Evolutionary conservation across 345 rosid species (phyloP).

Genomic region (Corchorus capsularis): DNA sequence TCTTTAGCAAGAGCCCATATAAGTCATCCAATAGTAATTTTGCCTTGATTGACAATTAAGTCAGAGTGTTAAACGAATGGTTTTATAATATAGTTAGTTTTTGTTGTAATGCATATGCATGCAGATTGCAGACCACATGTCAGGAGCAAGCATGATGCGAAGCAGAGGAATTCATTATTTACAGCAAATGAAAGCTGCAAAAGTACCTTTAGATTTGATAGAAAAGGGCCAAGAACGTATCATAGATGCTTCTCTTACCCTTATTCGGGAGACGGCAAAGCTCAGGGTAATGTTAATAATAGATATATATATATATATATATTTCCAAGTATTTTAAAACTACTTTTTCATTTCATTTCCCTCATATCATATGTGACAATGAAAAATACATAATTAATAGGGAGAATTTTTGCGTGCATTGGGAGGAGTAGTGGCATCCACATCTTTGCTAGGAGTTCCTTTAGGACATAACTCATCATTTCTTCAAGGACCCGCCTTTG

Average conservation of each 20-base stretch:
- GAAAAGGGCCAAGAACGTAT: conserved; percentile 88
- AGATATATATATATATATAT: too few species aligned
- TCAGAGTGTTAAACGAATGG: too few species aligned
- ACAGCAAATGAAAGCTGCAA: conserved; percentile 57
- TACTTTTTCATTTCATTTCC: not conserved
- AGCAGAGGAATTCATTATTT: conserved; percentile 65
- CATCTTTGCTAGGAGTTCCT: conserved; percentile 93
- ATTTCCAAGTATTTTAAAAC: conserved; percentile 49
- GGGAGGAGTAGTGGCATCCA: conserved; percentile 70
- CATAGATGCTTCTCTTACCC: conserved; percentile 93
- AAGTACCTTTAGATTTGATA: conserved; percentile 58
- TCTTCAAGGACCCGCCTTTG: conserved; percentile 98
- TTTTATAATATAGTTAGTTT: too few species aligned
- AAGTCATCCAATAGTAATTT: too few species aligned
- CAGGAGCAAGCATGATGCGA: conserved; percentile 35
- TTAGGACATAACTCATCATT: conserved; percentile 96
- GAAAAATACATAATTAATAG: too few species aligned
- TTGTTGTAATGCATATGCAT: conserved; percentile 28
- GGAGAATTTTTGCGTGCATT: conserved; percentile 89
- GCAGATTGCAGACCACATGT: too few species aligned
- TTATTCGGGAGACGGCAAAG: conserved; percentile 93
- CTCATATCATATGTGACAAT: not conserved
- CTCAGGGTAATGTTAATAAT: conserved; percentile 34
- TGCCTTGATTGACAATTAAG: too few species aligned
- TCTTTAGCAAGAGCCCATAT: too few species aligned